Percentiles rank a stretch among this genome's conserved stretches.
Conservation (phyloP, 1,139 yeast species). For the Yamadazyma conglobata region DNA sequence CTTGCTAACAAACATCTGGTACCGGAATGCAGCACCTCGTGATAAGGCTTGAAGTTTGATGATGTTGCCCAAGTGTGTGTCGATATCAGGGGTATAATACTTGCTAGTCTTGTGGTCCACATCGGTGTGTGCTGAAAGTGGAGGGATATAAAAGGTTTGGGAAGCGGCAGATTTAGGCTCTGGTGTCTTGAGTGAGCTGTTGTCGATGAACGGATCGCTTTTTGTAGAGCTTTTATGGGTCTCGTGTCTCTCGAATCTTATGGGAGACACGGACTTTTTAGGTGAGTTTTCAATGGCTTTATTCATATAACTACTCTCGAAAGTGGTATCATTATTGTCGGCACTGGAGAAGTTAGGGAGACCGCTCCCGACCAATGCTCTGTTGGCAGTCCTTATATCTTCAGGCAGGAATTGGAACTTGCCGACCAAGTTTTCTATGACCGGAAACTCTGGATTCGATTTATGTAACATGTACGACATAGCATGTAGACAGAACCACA, state of each 20-base stretch:
- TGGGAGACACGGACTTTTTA: slow-evolving; percentile 11
- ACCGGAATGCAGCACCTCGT: slow-evolving; percentile 64
- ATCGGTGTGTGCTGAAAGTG: slow-evolving; percentile 1
- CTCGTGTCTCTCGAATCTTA: slow-evolving; percentile 5
- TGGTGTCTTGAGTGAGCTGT: slow-evolving; percentile 1
- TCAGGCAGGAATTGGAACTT: slow-evolving; percentile 58
- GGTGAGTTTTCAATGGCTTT: slow-evolving; percentile 18
- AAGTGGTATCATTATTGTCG: slow-evolving; percentile 20
- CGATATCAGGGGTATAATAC: slow-evolving; percentile 26
- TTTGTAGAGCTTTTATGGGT: not conserved
- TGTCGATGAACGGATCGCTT: slow-evolving; percentile 14
- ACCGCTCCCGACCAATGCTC: slow-evolving; percentile 57
- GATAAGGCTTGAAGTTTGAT: slow-evolving; percentile 57
- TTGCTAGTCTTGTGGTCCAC: slow-evolving; percentile 10
- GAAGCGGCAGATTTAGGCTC: slow-evolving; percentile 3
- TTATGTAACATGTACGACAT: slow-evolving; percentile 65
- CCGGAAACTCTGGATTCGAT: slow-evolving; percentile 53
- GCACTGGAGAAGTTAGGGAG: slow-evolving; percentile 62
- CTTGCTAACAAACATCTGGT: slow-evolving; percentile 56
- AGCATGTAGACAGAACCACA: slow-evolving; percentile 90
- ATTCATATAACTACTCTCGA: slow-evolving; percentile 24
- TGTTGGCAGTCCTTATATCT: slow-evolving; percentile 67
- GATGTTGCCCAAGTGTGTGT: slow-evolving; percentile 22
- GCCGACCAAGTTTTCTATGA: slow-evolving; percentile 63
- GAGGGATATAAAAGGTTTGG: no score